Base-by-base conservation (phyloP, 805 yeast genomes). In the Naumovozyma castellii region DNA sequence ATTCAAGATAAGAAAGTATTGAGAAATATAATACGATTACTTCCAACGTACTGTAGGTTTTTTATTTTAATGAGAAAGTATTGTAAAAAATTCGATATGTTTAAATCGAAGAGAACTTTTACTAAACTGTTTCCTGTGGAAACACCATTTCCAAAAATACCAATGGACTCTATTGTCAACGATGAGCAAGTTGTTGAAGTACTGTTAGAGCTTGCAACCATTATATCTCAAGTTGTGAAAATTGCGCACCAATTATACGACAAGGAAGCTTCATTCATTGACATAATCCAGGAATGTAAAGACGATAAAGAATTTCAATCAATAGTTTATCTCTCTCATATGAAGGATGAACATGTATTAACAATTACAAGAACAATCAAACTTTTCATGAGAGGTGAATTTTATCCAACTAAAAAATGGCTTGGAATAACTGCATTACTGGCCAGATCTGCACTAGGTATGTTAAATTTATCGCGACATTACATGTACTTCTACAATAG, bases 351-450 rank as follows among this genome's bases (percentile, higher is more conserved):
- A 19, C 76, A 75, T 34, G 44, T 70, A 14, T 39, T 54, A 10
- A 51, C 65, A 0, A 50, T 76, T 16, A 67, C 75, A 32, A 66
- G 71, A 5, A 72, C 76, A 6, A 67, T 76, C 14, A 71, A 73
- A 47, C 56, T 71, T 20, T 59, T 80, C 43, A 57, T 77, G 39
- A 72, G 69, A 45, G 71, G 78, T 27, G 69, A 67, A 38, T 77
- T 73, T 53, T 82, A 73, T 65, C 90, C 90, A 2, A 69, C 71
- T 34, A 72, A 69, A 22, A 78, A 75, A 49, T 86, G 95, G 95
- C 59, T 84, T 5, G 80, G 92, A 0, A 59, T 84, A 18, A 71
- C 76, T 43, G 72, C 83, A 0, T 47, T 78, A 44, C 60, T 78
- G 16, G 66, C 73, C 27, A 80, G 80, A 46, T 73, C 78, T 18